Conservation (phyloP, 352 stramenopile genomes). For the Globisporangium nagaii region DNA sequence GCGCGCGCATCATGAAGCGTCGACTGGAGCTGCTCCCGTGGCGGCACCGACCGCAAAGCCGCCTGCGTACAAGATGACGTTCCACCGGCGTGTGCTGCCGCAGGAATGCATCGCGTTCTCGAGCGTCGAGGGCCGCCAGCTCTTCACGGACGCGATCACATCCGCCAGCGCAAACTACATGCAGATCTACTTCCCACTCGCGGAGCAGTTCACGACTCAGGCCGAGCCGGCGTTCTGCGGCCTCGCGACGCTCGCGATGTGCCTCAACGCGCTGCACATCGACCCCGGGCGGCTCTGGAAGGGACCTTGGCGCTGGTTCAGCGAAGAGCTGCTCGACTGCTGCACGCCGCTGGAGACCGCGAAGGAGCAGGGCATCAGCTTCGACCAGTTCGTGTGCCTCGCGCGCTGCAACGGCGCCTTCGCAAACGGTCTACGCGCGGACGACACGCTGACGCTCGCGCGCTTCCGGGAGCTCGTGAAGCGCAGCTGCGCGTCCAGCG, state of each 20-base stretch:
- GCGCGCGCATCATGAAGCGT: not conserved
- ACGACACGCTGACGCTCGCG: constrained; percentile 46
- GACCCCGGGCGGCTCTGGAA: constrained; percentile 77
- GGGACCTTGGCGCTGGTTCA: constrained; percentile 77
- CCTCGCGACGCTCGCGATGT: constrained; percentile 82
- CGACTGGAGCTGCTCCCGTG: not conserved
- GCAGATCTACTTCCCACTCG: constrained; percentile 92
- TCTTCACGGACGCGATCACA: constrained; percentile 79
- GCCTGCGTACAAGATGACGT: constrained; percentile 40
- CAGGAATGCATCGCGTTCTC: constrained; percentile 79
- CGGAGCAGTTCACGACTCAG: constrained; percentile 88
- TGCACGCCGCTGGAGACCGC: constrained; percentile 65
- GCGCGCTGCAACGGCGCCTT: constrained; percentile 57
- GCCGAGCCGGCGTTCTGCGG: constrained; percentile 90
- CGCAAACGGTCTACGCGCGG: constrained; percentile 35
- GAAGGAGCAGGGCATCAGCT: constrained; percentile 69
- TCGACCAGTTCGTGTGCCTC: constrained; percentile 67
- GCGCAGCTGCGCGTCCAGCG: constrained; percentile 59
- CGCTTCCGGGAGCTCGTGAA: constrained; percentile 66
- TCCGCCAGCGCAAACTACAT: constrained; percentile 49
- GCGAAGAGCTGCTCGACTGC: constrained; percentile 79
- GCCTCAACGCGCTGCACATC: constrained; percentile 70
- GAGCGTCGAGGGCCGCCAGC: constrained; percentile 64
- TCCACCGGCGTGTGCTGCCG: constrained; percentile 82
- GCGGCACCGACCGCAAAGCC: not conserved